A percentile compares a stretch with the other conserved stretches of the same genome.
phyloP scores from a whole-genome alignment of 352 stramenopile genomes.

The Pythium folliculosum region DNA sequence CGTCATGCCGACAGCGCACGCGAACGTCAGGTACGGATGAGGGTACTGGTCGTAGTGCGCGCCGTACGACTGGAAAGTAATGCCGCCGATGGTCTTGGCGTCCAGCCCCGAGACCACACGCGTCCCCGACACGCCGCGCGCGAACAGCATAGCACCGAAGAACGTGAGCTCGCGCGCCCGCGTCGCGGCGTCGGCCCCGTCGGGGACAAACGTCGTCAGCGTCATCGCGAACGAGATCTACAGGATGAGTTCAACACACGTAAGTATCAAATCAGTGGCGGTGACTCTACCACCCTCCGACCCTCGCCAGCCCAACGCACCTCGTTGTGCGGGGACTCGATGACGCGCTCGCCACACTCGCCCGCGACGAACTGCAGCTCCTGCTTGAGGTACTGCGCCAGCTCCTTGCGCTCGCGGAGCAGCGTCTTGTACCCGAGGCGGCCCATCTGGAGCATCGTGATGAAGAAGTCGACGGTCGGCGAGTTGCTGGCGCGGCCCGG shows the following conservation, averaged over 20 bases:
- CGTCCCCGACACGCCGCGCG: conserved; percentile 94
- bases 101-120: conserved; percentile 90
- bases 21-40: conserved; percentile 95
- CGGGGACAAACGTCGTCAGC: conserved; percentile 65
- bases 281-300: neutral
- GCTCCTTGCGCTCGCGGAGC: conserved; percentile 81
- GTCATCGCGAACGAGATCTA: conserved; percentile 91
- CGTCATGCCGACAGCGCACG: conserved; percentile 95
- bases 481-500: conserved; percentile 94
- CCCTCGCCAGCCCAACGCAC: conserved; percentile 24
- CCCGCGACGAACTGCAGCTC: conserved; percentile 73
- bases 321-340: conserved; percentile 92
- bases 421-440: conserved; percentile 87
- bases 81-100: conserved; percentile 88
- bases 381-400: conserved; percentile 75
- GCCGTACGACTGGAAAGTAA: conserved; percentile 93
- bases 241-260: neutral
- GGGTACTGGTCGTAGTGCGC: conserved; percentile 89
- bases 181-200: conserved; percentile 31
- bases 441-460: conserved; percentile 98
- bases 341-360: conserved; percentile 89
- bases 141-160: conserved; percentile 99
- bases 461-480: conserved; percentile 97
- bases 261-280: no score
- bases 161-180: conserved; percentile 64